Base-by-base conservation (phyloP, 116 monocot species). In the Trichopus zeylanicus region DNA sequence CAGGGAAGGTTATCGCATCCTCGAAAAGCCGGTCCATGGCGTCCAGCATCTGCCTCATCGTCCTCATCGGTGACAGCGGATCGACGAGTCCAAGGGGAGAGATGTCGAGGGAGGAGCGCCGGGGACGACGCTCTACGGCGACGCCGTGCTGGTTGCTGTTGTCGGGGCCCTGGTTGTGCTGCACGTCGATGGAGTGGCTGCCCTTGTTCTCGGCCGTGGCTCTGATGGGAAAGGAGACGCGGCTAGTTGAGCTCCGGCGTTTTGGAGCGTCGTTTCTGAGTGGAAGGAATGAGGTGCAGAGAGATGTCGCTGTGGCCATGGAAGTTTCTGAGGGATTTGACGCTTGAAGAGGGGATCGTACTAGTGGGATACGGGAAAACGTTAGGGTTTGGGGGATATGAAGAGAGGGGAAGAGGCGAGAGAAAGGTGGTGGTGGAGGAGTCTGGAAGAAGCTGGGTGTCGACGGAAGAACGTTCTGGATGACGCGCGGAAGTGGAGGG, bases 41-140 rank as follows among this genome's bases (percentile, higher is more conserved):
- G 56, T 85, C 89, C 48, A 89, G 64, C 85, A 85, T 81, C 71
- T 81, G 78, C 51, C 78, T 55, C 78, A 85, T 85, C 22, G 78
- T 78, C 63, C 78, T 78, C 89, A 89, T 80, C 29, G 77, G 81
- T 59, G 75, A 78, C 75, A 78, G 21, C 26, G 89, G 69, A n/a
- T 81, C 81, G 20, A 90, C 67, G 42, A 82, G 13, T 20, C 81
- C 81, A 26, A 86, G 72, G 65, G 81, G 81, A 0, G 86, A 68
- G 65, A 81, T 42, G 22, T 86, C 78, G n/a, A 80, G 15, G 46
- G 65, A 27, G 19, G 70, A 35, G 26, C 70, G 70, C 10, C 77
- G 73, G 0, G 71, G 71, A 4, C 65, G 49, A 8, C 73, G 57
- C 29, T 83, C 75, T 3, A 72, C 15, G 20, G 60, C 46, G 4